These are phyloP conservation scores for Trifolium pratense DNA, from an alignment of 306 rosid species.

Conservation along the genomic window DNA sequence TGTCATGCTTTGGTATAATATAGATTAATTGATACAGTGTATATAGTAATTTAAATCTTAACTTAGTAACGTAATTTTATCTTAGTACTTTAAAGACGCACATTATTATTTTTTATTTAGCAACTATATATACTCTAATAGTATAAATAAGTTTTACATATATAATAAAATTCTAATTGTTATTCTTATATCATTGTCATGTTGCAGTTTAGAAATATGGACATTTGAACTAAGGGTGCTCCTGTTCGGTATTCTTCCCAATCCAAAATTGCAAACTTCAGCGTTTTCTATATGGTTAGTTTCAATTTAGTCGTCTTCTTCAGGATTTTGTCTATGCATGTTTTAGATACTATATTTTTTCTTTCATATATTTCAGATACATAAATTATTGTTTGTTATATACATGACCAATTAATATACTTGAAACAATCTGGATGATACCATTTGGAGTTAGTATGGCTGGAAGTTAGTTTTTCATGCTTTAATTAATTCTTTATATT, in stretches of 20 bases:
- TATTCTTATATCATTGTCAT: background rate
- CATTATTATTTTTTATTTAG: no score
- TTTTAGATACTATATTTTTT: background rate
- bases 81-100: no score
- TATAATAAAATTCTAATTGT: no score
- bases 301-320: no score
- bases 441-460: conserved; percentile 73
- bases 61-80: no score
- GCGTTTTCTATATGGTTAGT: conserved; percentile 66
- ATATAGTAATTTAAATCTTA: background rate
- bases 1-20: conserved; percentile 58
- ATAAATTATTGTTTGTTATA: conserved; percentile 8
- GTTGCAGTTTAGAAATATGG: conserved; percentile 71
- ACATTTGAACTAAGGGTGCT: conserved; percentile 65
- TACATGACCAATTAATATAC: conserved; percentile 49
- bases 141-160: no score
- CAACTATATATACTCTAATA: no score
- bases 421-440: conserved; percentile 66
- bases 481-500: background rate
- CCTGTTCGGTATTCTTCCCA: conserved; percentile 63
- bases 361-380: background rate
- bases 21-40: no score
- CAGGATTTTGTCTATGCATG: no score
- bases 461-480: conserved; percentile 57
- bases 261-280: conserved; percentile 64